Base-by-base conservation (phyloP, 2,329 filamentous ascomycete genomes). In the Lizonia empirigonia region DNA sequence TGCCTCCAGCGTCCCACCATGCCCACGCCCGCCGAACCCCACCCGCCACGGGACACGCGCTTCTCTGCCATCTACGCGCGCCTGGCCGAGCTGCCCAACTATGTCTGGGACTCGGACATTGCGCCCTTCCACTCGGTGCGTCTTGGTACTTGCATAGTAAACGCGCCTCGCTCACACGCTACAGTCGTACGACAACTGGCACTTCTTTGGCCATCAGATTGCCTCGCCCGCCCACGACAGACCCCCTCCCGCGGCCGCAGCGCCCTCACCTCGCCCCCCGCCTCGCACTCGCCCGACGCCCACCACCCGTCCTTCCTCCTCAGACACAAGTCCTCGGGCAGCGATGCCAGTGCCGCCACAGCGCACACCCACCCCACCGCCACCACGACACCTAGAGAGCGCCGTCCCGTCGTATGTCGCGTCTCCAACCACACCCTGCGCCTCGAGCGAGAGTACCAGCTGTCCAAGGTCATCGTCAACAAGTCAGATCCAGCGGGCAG, bases 151-250 rank as follows among this genome's bases (percentile, higher is more conserved):
- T n/a, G n/a, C n/a, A n/a, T n/a, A n/a, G n/a, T n/a, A n/a, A n/a
- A 8, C 20, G 20, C 19, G 26, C 33, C 34, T 24, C 18, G 53
- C 65, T 69, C 50, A 71, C 55, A 9, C 19, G 24, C 22, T 27
- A 16, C 76, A 83, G 41, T 90, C 86, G 64, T 97, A 96, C 74
- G 91, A 95, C 72, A 91, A 92, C 77, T 97, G 92, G 91, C 77
- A 80, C 62, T 77, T 79, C 56, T 77, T 76, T 55, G 78, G 77
- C 23, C 50, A 62, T 44, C 64, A 73, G 29, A 69, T 66, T 44
- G 42, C 62, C 15, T 35, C 54, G 30, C 53, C 35, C 15, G 46
- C 35, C 44, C 60, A 24, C 50, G 69, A 57, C 41, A 60, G 57
- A 12, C 55, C 63, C 35, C 53, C 12, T 71, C 68, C 4, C 55